Percentiles rank a stretch among this genome's conserved stretches.
Conservation (phyloP, 2,329 filamentous ascomycete genomes). For the Aureobasidium sp. region DNA sequence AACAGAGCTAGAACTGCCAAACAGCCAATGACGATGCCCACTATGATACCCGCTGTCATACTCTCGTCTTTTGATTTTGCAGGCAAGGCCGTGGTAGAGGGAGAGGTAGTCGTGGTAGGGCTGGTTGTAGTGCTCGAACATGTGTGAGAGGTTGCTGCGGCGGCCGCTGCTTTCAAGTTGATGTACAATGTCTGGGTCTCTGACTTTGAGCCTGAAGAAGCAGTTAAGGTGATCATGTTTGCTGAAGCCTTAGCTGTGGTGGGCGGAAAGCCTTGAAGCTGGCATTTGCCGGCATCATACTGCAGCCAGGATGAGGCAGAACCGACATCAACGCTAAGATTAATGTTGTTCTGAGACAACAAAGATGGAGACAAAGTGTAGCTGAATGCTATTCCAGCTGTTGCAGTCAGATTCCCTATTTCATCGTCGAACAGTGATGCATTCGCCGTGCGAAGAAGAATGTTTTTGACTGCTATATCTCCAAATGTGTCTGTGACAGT, state of each 20-base stretch:
- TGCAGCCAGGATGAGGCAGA: conserved; percentile 38
- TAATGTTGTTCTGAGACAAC: conserved; percentile 31
- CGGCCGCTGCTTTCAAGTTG: conserved; percentile 18
- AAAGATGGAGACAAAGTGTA: conserved; percentile 38
- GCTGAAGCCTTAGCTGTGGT: conserved; percentile 28
- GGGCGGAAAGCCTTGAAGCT: conserved; percentile 43
- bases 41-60: conserved; percentile 17
- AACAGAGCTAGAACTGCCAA: conserved; percentile 20
- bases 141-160: not conserved
- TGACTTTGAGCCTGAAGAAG: conserved; percentile 13
- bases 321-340: conserved; percentile 36
- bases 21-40: conserved; percentile 26
- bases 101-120: conserved; percentile 15
- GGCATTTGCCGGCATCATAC: conserved; percentile 37
- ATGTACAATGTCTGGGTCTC: conserved; percentile 39
- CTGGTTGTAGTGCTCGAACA: not conserved
- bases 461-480: conserved; percentile 49
- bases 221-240: conserved; percentile 33
- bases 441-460: conserved; percentile 27
- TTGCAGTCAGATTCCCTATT: conserved; percentile 38
- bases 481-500: conserved; percentile 50
- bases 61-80: conserved; percentile 5
- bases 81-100: not conserved
- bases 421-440: conserved; percentile 35
- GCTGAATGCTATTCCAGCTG: conserved; percentile 40